Percentiles rank a stretch among this genome's conserved stretches.
These are phyloP conservation scores for Amphicarpaea edgeworthii DNA, from an alignment of 306 rosid species.

Conservation along the genomic window DNA sequence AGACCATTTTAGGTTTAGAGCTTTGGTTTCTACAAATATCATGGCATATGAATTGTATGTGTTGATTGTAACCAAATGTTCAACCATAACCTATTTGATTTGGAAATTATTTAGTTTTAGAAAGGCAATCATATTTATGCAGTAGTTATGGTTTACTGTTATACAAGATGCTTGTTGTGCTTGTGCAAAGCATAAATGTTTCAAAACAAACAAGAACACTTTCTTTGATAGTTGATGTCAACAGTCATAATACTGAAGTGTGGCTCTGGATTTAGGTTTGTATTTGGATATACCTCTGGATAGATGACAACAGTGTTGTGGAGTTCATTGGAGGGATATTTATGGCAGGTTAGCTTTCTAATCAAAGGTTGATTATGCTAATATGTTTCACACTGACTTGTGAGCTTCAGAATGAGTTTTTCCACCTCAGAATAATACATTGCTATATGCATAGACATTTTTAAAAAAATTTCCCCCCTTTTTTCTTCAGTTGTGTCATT, in stretches of 20 bases:
- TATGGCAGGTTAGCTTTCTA: constrained; percentile 80
- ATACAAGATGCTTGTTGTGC: constrained; percentile 36
- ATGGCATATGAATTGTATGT: not conserved
- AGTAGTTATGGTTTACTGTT: not conserved
- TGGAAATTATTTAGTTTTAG: not conserved
- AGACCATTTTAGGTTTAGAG: not conserved
- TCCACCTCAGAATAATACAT: constrained; percentile 16
- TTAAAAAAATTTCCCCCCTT: not conserved
- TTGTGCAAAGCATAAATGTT: constrained; percentile 16
- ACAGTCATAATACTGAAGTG: constrained; percentile 35
- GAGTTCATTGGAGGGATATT: constrained; percentile 78
- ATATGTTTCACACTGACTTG: constrained; percentile 30
- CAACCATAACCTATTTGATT: constrained; percentile 12
- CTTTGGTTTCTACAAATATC: constrained; percentile 12
- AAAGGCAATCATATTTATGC: constrained; percentile 1
- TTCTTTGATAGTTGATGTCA: constrained; percentile 20
- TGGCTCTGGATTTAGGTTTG: constrained; percentile 64
- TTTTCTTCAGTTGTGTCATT: constrained; percentile 76
- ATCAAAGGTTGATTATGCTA: constrained; percentile 17
- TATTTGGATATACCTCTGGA: constrained; percentile 91
- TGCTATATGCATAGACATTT: constrained; percentile 13
- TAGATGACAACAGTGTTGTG: constrained; percentile 64
- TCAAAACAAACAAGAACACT: constrained; percentile 5
- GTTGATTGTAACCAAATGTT: constrained; percentile 13
- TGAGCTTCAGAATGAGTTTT: constrained; percentile 40